A percentile compares a stretch with the other conserved stretches of the same genome.
Conservation (phyloP, 2,329 filamentous ascomycete genomes). For the Escovopsis sp. region DNA sequence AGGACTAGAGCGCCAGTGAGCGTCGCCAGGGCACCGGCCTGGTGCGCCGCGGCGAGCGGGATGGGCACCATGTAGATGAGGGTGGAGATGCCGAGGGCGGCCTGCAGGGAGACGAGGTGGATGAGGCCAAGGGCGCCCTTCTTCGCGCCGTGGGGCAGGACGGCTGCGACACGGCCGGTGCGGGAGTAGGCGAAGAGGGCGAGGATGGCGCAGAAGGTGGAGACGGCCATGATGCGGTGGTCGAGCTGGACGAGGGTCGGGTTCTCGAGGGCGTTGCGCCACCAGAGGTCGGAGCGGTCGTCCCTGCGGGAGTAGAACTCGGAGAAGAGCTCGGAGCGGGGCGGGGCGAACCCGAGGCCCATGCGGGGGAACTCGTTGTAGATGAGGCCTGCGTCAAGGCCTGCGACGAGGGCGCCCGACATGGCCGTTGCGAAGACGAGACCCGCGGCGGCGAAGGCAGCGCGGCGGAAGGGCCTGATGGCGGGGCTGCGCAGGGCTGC, state of each 20-base stretch:
- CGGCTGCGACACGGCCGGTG: slow-evolving; percentile 38
- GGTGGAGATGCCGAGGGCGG: slow-evolving; percentile 73
- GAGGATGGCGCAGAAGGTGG: slow-evolving; percentile 70
- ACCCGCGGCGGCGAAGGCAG: slow-evolving; percentile 51
- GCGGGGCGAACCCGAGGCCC: slow-evolving; percentile 71
- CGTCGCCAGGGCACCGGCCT: slow-evolving; percentile 76
- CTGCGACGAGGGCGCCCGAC: slow-evolving; percentile 86
- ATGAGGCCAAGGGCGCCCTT: slow-evolving; percentile 66
- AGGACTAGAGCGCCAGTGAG: slow-evolving; percentile 70
- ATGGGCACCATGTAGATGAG: slow-evolving; percentile 89
- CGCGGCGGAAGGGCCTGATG: slow-evolving; percentile 59
- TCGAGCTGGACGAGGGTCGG: slow-evolving; percentile 90
- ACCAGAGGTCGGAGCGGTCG: slow-evolving; percentile 74
- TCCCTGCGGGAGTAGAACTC: slow-evolving; percentile 67
- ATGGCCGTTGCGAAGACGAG: slow-evolving; percentile 83
- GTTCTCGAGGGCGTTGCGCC: slow-evolving; percentile 97
- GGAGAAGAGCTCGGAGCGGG: slow-evolving; percentile 69
- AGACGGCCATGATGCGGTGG: slow-evolving; percentile 81
- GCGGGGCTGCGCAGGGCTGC: slow-evolving; percentile 47
- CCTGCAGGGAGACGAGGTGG: slow-evolving; percentile 70
- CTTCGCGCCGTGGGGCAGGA: slow-evolving; percentile 46
- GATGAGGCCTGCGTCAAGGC: slow-evolving; percentile 88
- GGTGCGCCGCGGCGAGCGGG: slow-evolving; percentile 76
- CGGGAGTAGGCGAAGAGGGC: slow-evolving; percentile 69
- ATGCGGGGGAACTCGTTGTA: slow-evolving; percentile 98